Evolutionary conservation across 1,284 basidiomycete genomes (phyloP).

Genomic region (Schizopora paradoxa): DNA sequence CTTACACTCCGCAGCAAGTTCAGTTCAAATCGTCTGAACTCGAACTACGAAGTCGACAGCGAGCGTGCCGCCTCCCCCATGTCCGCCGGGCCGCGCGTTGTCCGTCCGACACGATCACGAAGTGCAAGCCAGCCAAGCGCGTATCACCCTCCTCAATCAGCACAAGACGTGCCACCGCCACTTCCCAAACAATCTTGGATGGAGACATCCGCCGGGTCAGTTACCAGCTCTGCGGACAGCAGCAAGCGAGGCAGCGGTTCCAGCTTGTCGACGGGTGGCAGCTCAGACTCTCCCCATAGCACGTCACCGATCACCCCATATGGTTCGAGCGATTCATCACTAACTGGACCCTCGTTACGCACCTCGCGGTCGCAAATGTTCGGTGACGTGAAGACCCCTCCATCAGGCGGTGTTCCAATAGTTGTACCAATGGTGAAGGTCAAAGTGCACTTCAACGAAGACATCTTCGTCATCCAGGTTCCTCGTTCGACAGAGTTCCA

Average conservation of each 20-base stretch:
- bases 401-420: constrained; percentile 25
- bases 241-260: constrained; percentile 72
- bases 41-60: constrained; percentile 42
- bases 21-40: constrained; percentile 58
- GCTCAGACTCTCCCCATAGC: constrained; percentile 75
- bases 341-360: constrained; percentile 49
- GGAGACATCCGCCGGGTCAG: constrained; percentile 44
- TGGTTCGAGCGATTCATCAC: constrained; percentile 76
- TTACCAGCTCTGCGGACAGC: constrained; percentile 38
- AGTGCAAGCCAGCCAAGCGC: constrained; percentile 72
- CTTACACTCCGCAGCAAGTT: constrained; percentile 63
- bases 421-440: constrained; percentile 60
- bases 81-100: constrained; percentile 21
- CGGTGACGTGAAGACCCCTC: constrained; percentile 26
- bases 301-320: constrained; percentile 79
- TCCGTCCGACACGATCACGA: constrained; percentile 48
- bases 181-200: constrained; percentile 53
- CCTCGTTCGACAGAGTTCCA: constrained; percentile 70
- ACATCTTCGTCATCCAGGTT: constrained; percentile 90
- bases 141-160: constrained; percentile 44
- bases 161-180: constrained; percentile 50
- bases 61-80: constrained; percentile 12
- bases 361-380: constrained; percentile 49
- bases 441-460: constrained; percentile 85
- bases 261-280: constrained; percentile 71